Evolutionary conservation across 768 basidiomycete species (phyloP).

Genomic region (Mycena indigotica): DNA sequence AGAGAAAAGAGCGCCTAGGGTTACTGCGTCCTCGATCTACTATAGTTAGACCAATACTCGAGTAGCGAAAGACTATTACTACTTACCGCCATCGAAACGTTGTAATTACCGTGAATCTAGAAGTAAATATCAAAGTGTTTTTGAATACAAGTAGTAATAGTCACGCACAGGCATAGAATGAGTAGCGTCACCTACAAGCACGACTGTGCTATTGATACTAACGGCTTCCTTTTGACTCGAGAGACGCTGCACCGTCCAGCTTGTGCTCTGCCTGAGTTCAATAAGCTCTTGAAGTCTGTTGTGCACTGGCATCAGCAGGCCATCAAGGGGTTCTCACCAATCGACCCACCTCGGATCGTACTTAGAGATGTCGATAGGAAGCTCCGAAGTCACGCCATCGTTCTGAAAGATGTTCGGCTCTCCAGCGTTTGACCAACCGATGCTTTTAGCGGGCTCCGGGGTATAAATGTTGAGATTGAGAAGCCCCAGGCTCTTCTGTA

Average conservation of each 20-base stretch:
- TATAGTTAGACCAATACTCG: not conserved
- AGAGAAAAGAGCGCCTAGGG: constrained; percentile 48
- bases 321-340: too few relatives aligned
- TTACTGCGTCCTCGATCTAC: constrained; percentile 39
- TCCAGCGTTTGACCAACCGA: too few relatives aligned
- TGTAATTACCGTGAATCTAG: constrained; percentile 47
- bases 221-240: constrained; percentile 34
- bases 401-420: too few relatives aligned
- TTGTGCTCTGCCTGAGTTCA: not conserved
- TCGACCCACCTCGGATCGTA: constrained; percentile 12
- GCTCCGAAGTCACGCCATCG: not conserved
- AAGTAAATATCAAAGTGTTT: not conserved
- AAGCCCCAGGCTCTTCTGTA: not conserved
- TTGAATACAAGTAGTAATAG: not conserved
- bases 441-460: too few relatives aligned
- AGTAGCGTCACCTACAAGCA: constrained; percentile 44
- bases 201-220: constrained; percentile 35
- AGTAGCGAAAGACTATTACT: too few relatives aligned
- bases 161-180: constrained; percentile 41
- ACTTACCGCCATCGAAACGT: constrained; percentile 43
- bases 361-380: constrained; percentile 9
- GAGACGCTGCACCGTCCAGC: constrained; percentile 9
- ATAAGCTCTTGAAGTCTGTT: constrained; percentile 10
- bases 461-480: constrained; percentile 8
- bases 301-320: too few relatives aligned